Evolutionary conservation across 2,329 filamentous ascomycete species (phyloP).

Genomic region (Alternaria sp.): DNA sequence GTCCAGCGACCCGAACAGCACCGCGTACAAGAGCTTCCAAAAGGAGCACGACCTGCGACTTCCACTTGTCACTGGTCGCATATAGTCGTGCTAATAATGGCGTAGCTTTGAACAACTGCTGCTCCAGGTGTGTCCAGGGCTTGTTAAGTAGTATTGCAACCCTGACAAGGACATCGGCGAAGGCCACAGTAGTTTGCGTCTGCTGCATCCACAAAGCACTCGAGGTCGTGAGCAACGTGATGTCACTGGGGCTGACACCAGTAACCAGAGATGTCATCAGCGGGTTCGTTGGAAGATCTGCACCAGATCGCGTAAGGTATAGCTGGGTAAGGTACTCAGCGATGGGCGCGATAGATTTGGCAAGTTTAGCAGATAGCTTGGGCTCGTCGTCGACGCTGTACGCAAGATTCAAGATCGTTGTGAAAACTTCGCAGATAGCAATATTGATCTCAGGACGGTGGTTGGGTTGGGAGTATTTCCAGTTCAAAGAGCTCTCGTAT

Average conservation of each 20-base stretch:
- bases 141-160: slow-evolving; percentile 69
- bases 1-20: slow-evolving; percentile 64
- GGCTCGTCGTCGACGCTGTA: slow-evolving; percentile 74
- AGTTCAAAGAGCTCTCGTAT: slow-evolving; percentile 83
- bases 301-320: slow-evolving; percentile 74
- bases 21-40: slow-evolving; percentile 76
- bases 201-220: slow-evolving; percentile 61
- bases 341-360: slow-evolving; percentile 71
- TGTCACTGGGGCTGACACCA: slow-evolving; percentile 45
- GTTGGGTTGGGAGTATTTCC: slow-evolving; percentile 76
- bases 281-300: slow-evolving; percentile 77
- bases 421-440: slow-evolving; percentile 72
- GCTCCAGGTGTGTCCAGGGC: slow-evolving; percentile 71
- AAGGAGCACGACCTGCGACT: slow-evolving; percentile 69
- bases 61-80: slow-evolving; percentile 71
- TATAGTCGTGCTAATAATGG: slow-evolving; percentile 79
- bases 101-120: slow-evolving; percentile 80
- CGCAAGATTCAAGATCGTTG: slow-evolving; percentile 72
- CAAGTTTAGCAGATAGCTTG: slow-evolving; percentile 59
- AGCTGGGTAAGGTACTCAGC: slow-evolving; percentile 78
- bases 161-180: slow-evolving; percentile 74
- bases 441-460: slow-evolving; percentile 74
- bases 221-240: slow-evolving; percentile 54
- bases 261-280: slow-evolving; percentile 74
- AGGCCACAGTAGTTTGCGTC: slow-evolving; percentile 67